Percentiles rank a stretch among this genome's conserved stretches.
Conservation (phyloP, 2,329 filamentous ascomycete species). For the Colletotrichum magnum region DNA sequence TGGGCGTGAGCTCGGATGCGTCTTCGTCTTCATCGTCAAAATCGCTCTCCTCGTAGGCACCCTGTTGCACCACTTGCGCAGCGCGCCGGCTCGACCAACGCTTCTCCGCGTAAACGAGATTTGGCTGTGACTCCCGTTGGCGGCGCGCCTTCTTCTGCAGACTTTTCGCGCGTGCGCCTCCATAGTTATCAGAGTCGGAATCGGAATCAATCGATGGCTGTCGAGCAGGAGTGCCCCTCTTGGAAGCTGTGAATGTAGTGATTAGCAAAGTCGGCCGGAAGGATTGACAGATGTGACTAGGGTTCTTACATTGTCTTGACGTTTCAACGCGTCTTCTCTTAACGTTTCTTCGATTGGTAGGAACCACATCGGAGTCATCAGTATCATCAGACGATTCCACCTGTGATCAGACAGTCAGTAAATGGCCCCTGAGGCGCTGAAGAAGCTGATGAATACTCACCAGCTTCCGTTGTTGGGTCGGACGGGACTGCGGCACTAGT, state of each 20-base stretch:
- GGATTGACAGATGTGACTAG: neutral
- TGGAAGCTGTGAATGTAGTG: conserved; percentile 64
- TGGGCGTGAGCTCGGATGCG: conserved; percentile 72
- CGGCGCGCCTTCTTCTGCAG: conserved; percentile 83
- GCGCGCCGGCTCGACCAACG: conserved; percentile 92
- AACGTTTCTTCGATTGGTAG: conserved; percentile 69
- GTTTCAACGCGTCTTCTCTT: conserved; percentile 79
- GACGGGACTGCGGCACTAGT: conserved; percentile 62
- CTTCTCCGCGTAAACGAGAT: conserved; percentile 81
- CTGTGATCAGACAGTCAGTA: conserved; percentile 49
- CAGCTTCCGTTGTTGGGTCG: conserved; percentile 70
- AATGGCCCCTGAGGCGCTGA: conserved; percentile 24
- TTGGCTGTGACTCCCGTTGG: conserved; percentile 76
- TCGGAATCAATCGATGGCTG: conserved; percentile 67
- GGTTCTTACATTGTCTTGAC: conserved; percentile 72
- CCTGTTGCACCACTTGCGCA: conserved; percentile 76
- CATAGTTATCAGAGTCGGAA: conserved; percentile 84
- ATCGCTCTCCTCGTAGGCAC: conserved; percentile 77
- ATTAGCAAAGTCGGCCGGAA: neutral
- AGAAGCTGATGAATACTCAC: conserved; percentile 55
- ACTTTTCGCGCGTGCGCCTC: conserved; percentile 79
- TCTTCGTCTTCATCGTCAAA: conserved; percentile 76
- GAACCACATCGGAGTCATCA: conserved; percentile 79
- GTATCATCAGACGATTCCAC: conserved; percentile 71
- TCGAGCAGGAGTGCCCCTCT: conserved; percentile 69